Evolutionary conservation across 768 basidiomycete species (phyloP).

Genomic region (Boletus rubropictus): DNA sequence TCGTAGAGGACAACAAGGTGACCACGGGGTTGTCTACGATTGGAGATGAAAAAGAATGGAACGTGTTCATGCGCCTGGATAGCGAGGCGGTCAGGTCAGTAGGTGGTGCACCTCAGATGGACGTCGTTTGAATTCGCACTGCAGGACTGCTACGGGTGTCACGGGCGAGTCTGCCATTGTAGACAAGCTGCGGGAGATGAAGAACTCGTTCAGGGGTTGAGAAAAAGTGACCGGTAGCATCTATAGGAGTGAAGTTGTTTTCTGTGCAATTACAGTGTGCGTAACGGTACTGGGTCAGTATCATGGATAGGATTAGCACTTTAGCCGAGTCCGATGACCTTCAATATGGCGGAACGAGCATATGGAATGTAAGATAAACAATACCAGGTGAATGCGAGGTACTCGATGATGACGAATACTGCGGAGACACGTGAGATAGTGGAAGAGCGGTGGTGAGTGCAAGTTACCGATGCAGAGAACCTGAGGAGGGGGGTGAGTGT

Average conservation of each 20-base stretch:
- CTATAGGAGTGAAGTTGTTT: not conserved
- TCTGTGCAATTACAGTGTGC: not conserved
- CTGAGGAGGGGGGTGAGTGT: slow-evolving; percentile 28
- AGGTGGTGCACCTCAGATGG: not conserved
- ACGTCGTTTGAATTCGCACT: not conserved
- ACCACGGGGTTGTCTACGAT: slow-evolving; percentile 86
- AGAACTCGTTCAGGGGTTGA: slow-evolving; percentile 71
- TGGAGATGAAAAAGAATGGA: slow-evolving; percentile 90
- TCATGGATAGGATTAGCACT: not conserved
- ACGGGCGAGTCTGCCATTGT: slow-evolving; percentile 52
- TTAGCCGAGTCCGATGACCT: slow-evolving; percentile 46
- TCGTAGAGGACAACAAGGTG: slow-evolving; percentile 52
- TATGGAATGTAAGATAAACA: slow-evolving; percentile 87
- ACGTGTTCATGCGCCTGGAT: slow-evolving; percentile 85
- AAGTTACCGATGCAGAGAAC: slow-evolving; percentile 59
- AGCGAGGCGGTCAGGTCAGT: slow-evolving; percentile 60
- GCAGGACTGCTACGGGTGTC: slow-evolving; percentile 47
- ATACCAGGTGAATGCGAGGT: slow-evolving; percentile 90
- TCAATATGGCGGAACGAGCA: slow-evolving; percentile 69
- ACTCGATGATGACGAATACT: slow-evolving; percentile 91
- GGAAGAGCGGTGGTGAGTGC: not conserved
- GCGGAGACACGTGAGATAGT: slow-evolving; percentile 2
- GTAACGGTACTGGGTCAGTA: slow-evolving; percentile 2
- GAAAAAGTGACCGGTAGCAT: not conserved
- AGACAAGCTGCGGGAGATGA: slow-evolving; percentile 69